Evolutionary conservation across 164 flowering plant genomes (phyloP), one percentile per base, ranked within the genome.

Genomic region (Stephania yunnanensis): DNA sequence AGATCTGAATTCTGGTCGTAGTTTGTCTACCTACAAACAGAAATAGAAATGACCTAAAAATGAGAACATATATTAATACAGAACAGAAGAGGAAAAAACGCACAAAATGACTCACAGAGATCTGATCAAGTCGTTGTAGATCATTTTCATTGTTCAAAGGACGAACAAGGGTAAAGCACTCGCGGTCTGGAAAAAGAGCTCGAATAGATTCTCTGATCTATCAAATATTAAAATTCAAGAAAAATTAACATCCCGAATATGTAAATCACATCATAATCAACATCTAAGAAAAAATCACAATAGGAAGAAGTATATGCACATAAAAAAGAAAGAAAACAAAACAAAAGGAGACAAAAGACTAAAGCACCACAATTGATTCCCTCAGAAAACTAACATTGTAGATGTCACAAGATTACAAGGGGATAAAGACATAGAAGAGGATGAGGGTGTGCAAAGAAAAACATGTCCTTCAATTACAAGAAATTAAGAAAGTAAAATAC

Each of bases 181-280:
- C 99, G 79, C 98, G 87, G 77, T 94, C 98, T 20, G 99, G 98
- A 75, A 96, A 96, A 64, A 96, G 89, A 75, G 99, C 97, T 77
- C 97, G 88, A 80, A 96, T 91, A 20, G 99, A 96, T 66, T 94
- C 97, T 46, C 99, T 90, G 64, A 94, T 94, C 98, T 96, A 80
- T 46, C 3, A 30, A 80, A 25, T 46, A 85, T 72, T 50, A 71
- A 53, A 30, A 61, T 77, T 30, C 30, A 78, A 77, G 25, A 68
- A 10, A 2, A 73, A 78, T 82, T 74, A 83, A 78, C 71, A 75
- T 10, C 80, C 44, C 77, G 67, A 72, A 48, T 31, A 44, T 31
- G 50, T 19, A 45, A 74, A 6, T 46, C 42, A 70, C 17, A 78
- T 11, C 25, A 71, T 48, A 72, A 44, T 29, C 13, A 22, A 29